These are phyloP conservation scores for Auxenochlorella pyrenoidosa DNA, from an alignment of 139 green algal species.

Conservation along the genomic window DNA sequence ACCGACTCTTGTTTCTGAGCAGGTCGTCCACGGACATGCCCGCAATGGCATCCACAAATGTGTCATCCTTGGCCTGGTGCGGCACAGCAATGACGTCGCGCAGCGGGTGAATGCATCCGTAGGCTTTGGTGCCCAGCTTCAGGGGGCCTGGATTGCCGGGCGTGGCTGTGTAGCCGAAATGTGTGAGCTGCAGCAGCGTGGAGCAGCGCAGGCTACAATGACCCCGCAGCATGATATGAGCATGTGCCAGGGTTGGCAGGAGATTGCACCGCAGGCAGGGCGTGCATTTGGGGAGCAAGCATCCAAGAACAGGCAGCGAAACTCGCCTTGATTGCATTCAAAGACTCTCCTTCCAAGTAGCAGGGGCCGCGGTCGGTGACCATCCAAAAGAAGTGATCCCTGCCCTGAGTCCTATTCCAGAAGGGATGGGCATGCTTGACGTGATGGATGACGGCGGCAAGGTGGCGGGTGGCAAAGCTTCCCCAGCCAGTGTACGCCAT, in stretches of 20 bases:
- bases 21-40: neutral
- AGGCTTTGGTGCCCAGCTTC: neutral
- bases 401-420: neutral
- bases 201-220: no score
- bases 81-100: neutral
- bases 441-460: neutral
- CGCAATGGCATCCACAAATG: neutral
- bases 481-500: neutral
- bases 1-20: neutral
- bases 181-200: neutral
- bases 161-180: neutral
- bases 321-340: neutral
- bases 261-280: no score
- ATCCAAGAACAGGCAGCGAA: no score
- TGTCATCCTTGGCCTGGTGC: neutral
- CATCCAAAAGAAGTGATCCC: neutral
- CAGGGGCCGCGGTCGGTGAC: no score
- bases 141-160: neutral
- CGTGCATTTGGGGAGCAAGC: no score
- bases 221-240: no score
- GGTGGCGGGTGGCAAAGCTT: neutral
- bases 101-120: neutral
- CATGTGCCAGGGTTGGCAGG: no score
- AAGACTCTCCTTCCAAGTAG: no score
- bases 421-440: neutral